A percentile compares a stretch with the other conserved stretches of the same genome.
phyloP scores from a whole-genome alignment of 768 basidiomycete genomes.

The Russula griseocarnosa region DNA sequence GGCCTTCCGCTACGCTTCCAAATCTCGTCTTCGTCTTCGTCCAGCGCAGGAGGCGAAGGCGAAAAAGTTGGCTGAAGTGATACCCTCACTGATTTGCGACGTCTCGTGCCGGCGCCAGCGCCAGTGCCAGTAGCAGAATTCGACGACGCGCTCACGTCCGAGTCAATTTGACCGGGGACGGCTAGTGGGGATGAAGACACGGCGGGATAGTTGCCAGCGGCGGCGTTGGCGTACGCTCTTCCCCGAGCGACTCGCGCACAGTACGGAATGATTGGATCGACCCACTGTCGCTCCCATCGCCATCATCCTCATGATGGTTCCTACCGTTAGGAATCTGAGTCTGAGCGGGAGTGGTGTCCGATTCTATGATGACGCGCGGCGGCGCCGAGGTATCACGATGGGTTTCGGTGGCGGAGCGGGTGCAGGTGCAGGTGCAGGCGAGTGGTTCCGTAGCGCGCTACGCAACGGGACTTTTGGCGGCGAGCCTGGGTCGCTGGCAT shows the following conservation, averaged over 20 bases:
- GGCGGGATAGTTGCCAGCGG: background rate
- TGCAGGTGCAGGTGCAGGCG: conserved; percentile 21
- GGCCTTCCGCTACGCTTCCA: conserved; percentile 18
- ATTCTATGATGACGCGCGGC: conserved; percentile 14
- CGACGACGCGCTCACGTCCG: conserved; percentile 34
- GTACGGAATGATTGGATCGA: conserved; percentile 67
- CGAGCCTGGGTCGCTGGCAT: background rate
- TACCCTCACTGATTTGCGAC: conserved; percentile 73
- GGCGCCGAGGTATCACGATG: conserved; percentile 20
- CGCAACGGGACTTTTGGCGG: conserved; percentile 47
- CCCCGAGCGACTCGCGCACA: conserved; percentile 51
- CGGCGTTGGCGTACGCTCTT: conserved; percentile 28
- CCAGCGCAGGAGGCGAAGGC: conserved; percentile 60
- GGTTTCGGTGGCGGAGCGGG: conserved; percentile 21
- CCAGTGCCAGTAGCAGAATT: conserved; percentile 21
- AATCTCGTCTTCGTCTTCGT: conserved; percentile 40
- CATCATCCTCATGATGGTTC: background rate
- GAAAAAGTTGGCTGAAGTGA: conserved; percentile 75
- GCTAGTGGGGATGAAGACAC: conserved; percentile 8
- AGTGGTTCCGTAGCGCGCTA: conserved; percentile 54
- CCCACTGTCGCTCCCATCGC: conserved; percentile 39
- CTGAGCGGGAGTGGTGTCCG: background rate
- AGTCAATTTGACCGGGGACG: conserved; percentile 28
- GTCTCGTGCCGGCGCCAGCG: conserved; percentile 27
- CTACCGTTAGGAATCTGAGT: background rate